Evolutionary conservation across 2,329 filamentous ascomycete species (phyloP).

Genomic region (Penicillium corylophilum): DNA sequence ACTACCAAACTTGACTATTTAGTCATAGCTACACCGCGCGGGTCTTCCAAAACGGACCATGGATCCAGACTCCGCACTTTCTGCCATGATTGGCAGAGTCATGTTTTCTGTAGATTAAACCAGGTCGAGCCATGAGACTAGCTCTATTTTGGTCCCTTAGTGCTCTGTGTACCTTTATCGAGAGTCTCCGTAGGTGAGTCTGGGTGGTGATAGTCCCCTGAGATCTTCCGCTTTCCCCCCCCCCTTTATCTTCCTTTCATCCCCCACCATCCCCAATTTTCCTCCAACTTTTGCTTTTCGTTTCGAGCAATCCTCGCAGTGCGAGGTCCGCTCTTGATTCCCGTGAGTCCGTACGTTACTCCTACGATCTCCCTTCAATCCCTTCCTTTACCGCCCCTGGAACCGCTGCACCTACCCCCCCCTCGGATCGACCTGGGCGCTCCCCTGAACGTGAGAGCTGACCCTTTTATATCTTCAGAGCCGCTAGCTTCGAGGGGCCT

Average conservation of each 20-base stretch:
- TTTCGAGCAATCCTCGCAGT: slow-evolving; percentile 24
- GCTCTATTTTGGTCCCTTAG: background rate
- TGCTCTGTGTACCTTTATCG: background rate
- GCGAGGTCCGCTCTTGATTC: slow-evolving; percentile 22
- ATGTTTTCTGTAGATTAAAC: slow-evolving; percentile 26
- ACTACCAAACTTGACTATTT: background rate
- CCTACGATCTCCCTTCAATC: slow-evolving; percentile 1
- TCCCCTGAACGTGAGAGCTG: slow-evolving; percentile 4
- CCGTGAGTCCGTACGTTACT: slow-evolving; percentile 9
- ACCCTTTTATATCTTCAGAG: slow-evolving; percentile 3
- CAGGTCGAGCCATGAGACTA: background rate
- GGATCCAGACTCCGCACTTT: background rate
- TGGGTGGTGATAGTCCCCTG: background rate
- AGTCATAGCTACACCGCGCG: background rate
- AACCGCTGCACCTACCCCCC: background rate
- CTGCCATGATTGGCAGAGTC: slow-evolving; percentile 17
- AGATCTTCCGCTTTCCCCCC: slow-evolving; percentile 7
- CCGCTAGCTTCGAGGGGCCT: slow-evolving; percentile 17
- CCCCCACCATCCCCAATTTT: slow-evolving; percentile 6
- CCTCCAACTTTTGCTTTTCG: slow-evolving; percentile 3
- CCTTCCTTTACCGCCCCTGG: slow-evolving; percentile 4
- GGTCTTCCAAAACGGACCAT: slow-evolving; percentile 3
- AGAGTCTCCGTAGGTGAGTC: background rate
- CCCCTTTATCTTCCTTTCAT: slow-evolving; percentile 12
- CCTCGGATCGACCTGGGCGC: background rate